Percentiles rank a stretch among this genome's conserved stretches.
Conservation (phyloP, 768 basidiomycete genomes). For the Lactarius hengduanensis region DNA sequence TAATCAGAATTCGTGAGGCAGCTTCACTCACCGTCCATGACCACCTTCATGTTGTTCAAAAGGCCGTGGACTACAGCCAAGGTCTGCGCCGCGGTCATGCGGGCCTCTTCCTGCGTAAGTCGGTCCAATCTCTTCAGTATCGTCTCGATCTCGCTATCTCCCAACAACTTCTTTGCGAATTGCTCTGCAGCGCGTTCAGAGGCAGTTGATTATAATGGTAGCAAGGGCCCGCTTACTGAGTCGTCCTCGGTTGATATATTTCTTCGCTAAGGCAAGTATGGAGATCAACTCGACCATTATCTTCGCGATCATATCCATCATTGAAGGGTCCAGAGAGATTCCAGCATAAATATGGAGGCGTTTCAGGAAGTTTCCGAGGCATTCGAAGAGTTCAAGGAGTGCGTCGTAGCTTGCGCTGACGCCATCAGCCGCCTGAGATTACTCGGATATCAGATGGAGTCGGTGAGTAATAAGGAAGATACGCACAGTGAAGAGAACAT, state of each 20-base stretch:
- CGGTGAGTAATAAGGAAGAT: background rate
- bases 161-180: conserved; percentile 8
- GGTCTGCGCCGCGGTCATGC: conserved; percentile 10
- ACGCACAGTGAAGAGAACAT: conserved; percentile 6
- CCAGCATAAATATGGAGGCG: conserved; percentile 5
- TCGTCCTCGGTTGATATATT: conserved; percentile 8
- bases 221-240: background rate
- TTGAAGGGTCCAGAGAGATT: background rate
- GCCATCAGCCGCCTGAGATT: background rate
- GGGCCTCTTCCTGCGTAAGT: conserved; percentile 14
- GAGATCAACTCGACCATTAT: conserved; percentile 13
- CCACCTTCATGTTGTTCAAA: conserved; percentile 10
- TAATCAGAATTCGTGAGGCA: background rate
- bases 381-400: conserved; percentile 13
- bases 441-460: background rate
- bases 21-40: conserved; percentile 7
- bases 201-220: background rate
- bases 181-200: conserved; percentile 6
- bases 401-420: conserved; percentile 19
- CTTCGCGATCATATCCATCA: conserved; percentile 8
- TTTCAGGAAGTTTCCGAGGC: conserved; percentile 6
- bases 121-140: conserved; percentile 10
- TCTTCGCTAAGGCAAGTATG: conserved; percentile 10
- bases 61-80: conserved; percentile 5
- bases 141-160: conserved; percentile 6